Evolutionary conservation across 768 basidiomycete species (phyloP), one percentile per base, ranked within the genome.

Genomic region (Mycena sanguinolenta): DNA sequence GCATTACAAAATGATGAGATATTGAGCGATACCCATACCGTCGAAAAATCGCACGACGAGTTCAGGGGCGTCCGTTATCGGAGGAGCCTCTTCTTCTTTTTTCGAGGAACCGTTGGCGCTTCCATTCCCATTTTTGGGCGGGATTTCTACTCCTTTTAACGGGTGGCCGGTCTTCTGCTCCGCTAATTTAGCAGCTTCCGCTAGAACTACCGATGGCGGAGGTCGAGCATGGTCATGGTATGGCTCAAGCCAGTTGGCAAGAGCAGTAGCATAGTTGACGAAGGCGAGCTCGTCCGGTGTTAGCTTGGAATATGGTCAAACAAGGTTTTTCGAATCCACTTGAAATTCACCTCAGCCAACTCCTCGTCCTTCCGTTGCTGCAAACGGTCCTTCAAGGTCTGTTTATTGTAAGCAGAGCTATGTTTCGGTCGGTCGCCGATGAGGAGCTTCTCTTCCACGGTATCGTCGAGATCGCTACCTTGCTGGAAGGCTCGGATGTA

Each of bases 371-470:
- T 83, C 63, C 83, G 82, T 63, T 83, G 76, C 12, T 84, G 76
- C 3, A 95, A 82, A 58, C 94, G 90, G 61, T 93, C 88, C 46
- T 80, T 83, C 46, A 94, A 75, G 14, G 90, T 84, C 27, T 87
- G 72, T 54, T 84, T 84, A 23, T 82, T 84, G 52, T 88, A 85
- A 0, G 86, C 82, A 53, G 86, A 84, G 23, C 82, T 88, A 73
- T 88, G 89, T 76, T 92, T 94, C 3, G 92, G 92, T 28, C 92
- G 87, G 80, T 95, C 94, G 28, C 94, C 92, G 66, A 94, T 90
- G 49, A 95, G 83, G 14, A 95, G 84, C 75, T 93, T 95, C 74
- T 94, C 93, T 79, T 95, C 93, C 0, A 93, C 92, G 0, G 86
- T 89, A 71, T 94, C 92, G 75, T 95, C 92, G 52, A 95, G 82